phyloP scores from a whole-genome alignment of 306 rosid genomes.

The Lotus japonicus region DNA sequence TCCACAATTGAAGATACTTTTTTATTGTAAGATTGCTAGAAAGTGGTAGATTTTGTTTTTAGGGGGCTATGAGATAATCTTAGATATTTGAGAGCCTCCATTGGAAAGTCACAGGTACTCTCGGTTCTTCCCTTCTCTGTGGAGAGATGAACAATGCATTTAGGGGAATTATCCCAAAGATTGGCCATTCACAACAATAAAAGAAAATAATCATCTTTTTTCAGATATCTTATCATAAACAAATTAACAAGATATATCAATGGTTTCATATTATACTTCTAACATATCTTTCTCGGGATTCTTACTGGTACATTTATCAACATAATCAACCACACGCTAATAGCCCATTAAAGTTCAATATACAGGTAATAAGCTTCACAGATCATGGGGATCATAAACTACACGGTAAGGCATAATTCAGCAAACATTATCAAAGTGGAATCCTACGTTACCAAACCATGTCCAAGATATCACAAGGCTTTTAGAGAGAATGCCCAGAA shows the following conservation, averaged over 20 bases:
- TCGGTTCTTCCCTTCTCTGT: background rate
- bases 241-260: too few relatives aligned
- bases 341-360: background rate
- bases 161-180: background rate
- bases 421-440: too few relatives aligned
- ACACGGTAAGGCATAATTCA: background rate
- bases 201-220: background rate
- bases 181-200: background rate
- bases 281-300: too few relatives aligned
- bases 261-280: too few relatives aligned
- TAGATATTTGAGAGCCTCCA: background rate
- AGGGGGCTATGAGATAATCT: background rate
- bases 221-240: too few relatives aligned
- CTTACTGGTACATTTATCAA: too few relatives aligned
- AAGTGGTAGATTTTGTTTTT: background rate
- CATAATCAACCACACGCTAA: background rate
- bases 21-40: background rate
- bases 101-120: background rate
- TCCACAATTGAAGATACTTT: background rate
- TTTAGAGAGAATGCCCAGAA: background rate
- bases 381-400: background rate
- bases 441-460: too few relatives aligned
- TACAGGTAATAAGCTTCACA: background rate
- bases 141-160: background rate
- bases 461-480: background rate